Conservation (phyloP, 805 yeast genomes). For the Cyberlindnera subsufficiens region DNA sequence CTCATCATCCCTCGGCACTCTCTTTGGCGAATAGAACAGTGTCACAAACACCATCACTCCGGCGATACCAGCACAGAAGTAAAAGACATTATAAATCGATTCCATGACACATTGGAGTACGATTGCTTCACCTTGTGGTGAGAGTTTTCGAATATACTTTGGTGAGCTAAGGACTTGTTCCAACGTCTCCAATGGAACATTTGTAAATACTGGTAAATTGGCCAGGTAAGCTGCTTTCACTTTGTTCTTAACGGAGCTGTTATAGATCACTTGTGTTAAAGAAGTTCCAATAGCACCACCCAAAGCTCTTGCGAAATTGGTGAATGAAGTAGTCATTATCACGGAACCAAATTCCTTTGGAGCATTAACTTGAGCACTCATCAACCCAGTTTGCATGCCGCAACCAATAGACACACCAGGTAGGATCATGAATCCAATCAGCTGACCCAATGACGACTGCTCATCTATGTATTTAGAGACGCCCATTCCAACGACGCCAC, state of each 20-base stretch:
- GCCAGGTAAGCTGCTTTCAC: conserved; percentile 1
- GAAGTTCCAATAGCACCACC: conserved; percentile 37
- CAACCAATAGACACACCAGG: conserved; percentile 33
- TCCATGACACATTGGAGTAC: conserved; percentile 26
- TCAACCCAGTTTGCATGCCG: conserved; percentile 26
- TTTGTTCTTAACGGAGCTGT: conserved; percentile 23
- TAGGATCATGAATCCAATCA: conserved; percentile 33
- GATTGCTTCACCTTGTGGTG: conserved; percentile 6
- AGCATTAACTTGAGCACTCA: conserved; percentile 31
- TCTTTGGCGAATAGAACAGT: conserved; percentile 35
- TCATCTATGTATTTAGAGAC: conserved; percentile 27
- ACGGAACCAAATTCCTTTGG: conserved; percentile 43
- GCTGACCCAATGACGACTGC: conserved; percentile 22
- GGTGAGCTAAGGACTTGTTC: conserved; percentile 5
- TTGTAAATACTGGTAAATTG: conserved; percentile 3
- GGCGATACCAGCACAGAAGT: conserved; percentile 34
- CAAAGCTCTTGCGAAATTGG: conserved; percentile 36
- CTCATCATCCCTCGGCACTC: conserved; percentile 30
- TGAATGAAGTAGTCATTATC: conserved; percentile 38
- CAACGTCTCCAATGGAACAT: background rate
- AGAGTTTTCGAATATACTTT: background rate
- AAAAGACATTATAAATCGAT: conserved; percentile 35
- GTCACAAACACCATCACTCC: conserved; percentile 27
- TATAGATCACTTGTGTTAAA: conserved; percentile 33
- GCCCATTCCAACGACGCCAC: conserved; percentile 32